Evolutionary conservation across 805 yeast species (phyloP).

Genomic region (Suhomyces sp.): DNA sequence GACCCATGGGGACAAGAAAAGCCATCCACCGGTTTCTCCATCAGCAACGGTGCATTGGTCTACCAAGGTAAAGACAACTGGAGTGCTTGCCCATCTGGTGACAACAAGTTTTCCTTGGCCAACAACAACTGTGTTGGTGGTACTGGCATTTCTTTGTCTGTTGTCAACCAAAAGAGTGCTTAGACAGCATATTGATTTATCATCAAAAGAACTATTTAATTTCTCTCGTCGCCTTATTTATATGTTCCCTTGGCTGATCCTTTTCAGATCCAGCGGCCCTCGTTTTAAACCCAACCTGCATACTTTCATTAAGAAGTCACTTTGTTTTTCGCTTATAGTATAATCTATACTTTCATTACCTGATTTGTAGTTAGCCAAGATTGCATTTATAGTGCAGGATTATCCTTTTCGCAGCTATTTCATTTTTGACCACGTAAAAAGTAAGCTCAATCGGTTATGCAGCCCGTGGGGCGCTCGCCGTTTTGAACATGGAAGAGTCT

Average conservation of each 20-base stretch:
- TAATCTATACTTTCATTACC: background rate
- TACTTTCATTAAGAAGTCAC: background rate
- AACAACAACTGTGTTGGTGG: constrained; percentile 28
- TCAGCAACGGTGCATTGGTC: constrained; percentile 34
- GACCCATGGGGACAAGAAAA: constrained; percentile 30
- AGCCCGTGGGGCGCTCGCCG: background rate
- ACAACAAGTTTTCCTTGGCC: constrained; percentile 22
- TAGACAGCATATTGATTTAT: background rate
- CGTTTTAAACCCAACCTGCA: background rate
- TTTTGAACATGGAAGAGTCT: constrained; percentile 1
- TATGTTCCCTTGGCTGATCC: background rate
- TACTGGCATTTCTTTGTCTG: constrained; percentile 23
- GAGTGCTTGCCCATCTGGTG: constrained; percentile 36
- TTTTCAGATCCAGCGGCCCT: background rate
- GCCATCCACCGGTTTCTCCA: constrained; percentile 39
- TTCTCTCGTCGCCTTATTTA: background rate
- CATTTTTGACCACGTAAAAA: background rate
- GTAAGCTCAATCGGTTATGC: background rate
- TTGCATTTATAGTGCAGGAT: background rate
- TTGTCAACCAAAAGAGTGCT: constrained; percentile 8
- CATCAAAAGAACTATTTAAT: background rate
- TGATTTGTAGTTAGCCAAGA: background rate
- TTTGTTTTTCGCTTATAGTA: background rate
- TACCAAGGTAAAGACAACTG: constrained; percentile 33
- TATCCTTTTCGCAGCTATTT: background rate